phyloP scores from a whole-genome alignment of 1,139 yeast genomes.

The Kodamaea sp. region DNA sequence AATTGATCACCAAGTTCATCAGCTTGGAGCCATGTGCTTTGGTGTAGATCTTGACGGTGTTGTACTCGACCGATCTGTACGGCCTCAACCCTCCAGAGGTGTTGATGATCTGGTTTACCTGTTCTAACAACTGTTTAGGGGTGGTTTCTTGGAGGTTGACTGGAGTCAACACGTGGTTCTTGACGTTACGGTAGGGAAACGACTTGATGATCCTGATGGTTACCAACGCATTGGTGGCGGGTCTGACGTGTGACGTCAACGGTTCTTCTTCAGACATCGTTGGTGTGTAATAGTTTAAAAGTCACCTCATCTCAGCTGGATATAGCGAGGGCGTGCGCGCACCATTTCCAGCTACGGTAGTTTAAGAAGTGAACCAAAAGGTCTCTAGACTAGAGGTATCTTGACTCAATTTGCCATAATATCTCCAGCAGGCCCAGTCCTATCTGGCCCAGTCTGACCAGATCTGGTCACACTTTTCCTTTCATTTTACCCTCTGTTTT shows the following conservation, averaged over 20 bases:
- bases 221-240: slow-evolving; percentile 67
- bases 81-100: slow-evolving; percentile 77
- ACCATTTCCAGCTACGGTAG: too few relatives aligned
- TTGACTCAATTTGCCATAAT: too few relatives aligned
- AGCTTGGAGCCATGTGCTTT: slow-evolving; percentile 96
- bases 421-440: too few relatives aligned
- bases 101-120: slow-evolving; percentile 48
- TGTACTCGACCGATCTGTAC: slow-evolving; percentile 73
- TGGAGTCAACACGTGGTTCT: slow-evolving; percentile 71
- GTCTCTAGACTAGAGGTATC: too few relatives aligned
- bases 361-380: too few relatives aligned
- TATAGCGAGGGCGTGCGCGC: too few relatives aligned
- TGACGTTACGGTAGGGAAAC: slow-evolving; percentile 88
- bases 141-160: slow-evolving; percentile 74
- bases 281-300: not conserved
- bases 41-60: slow-evolving; percentile 82
- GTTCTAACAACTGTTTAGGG: slow-evolving; percentile 58
- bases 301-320: too few relatives aligned
- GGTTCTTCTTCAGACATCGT: slow-evolving; percentile 45
- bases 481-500: too few relatives aligned
- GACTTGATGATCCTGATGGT: slow-evolving; percentile 89
- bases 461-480: too few relatives aligned
- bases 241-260: slow-evolving; percentile 66
- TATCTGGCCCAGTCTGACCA: too few relatives aligned
- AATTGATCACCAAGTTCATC: slow-evolving; percentile 85